These are phyloP conservation scores for Yarrowia phangngaensis DNA, from an alignment of 805 yeast genomes.

Conservation along the genomic window DNA sequence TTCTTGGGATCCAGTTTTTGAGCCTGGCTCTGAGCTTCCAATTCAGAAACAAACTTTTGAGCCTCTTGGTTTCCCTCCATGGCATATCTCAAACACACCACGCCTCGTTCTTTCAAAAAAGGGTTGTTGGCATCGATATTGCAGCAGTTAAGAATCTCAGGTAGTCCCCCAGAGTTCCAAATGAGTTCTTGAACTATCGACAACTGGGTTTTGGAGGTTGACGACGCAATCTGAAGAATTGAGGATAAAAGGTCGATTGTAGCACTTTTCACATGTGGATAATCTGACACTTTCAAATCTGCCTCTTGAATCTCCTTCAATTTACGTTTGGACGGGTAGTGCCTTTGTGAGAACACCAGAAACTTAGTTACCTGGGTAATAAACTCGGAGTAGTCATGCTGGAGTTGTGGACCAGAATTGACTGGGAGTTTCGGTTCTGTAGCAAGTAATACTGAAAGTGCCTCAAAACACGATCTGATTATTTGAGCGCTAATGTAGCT, in stretches of 20 bases:
- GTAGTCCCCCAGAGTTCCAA: constrained; percentile 64
- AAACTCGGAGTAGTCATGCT: constrained; percentile 10
- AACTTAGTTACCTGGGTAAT: constrained; percentile 9
- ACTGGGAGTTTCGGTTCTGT: constrained; percentile 9
- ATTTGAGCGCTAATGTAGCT: constrained; percentile 2
- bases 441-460: constrained; percentile 5
- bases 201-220: constrained; percentile 4
- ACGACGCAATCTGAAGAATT: constrained; percentile 12
- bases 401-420: constrained; percentile 7
- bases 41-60: constrained; percentile 67
- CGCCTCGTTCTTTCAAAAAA: constrained; percentile 61
- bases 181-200: constrained; percentile 59
- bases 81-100: constrained; percentile 69
- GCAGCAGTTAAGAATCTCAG: constrained; percentile 71
- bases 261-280: constrained; percentile 17
- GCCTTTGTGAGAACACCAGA: constrained; percentile 1
- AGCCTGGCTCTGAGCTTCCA: constrained; percentile 58
- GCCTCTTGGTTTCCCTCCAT: constrained; percentile 62
- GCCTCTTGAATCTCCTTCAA: constrained; percentile 2
- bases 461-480: constrained; percentile 4
- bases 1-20: constrained; percentile 16
- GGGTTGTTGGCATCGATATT: constrained; percentile 87
- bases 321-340: constrained; percentile 17
- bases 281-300: constrained; percentile 6
- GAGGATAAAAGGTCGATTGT: constrained; percentile 14